Evolutionary conservation across 164 flowering plant species (phyloP).

Genomic region (Tinospora cordifolia): DNA sequence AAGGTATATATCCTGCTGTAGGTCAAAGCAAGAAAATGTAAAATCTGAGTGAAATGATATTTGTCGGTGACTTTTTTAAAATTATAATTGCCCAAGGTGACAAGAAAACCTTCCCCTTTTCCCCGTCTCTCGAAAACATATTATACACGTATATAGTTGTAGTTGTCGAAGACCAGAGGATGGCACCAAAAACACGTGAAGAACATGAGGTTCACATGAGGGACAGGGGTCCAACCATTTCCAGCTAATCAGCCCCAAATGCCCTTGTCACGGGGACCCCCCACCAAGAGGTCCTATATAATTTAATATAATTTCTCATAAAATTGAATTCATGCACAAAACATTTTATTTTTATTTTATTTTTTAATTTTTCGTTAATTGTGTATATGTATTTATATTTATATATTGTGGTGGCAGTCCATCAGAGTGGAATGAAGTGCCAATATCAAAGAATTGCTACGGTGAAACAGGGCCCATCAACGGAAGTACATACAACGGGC

Average conservation of each 20-base stretch:
- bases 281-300: too few species aligned
- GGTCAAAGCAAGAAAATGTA: too few species aligned
- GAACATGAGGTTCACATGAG: not conserved
- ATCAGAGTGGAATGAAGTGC: conserved; percentile 48
- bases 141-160: too few species aligned
- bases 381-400: too few species aligned
- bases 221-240: not conserved
- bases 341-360: too few species aligned
- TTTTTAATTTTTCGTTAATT: too few species aligned
- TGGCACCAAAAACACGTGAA: not conserved
- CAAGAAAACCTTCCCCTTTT: not conserved
- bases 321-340: too few species aligned
- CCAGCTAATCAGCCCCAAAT: too few species aligned
- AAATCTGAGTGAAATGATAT: not conserved
- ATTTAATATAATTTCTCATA: too few species aligned
- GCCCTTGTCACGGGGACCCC: too few species aligned
- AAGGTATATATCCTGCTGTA: too few species aligned
- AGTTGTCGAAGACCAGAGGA: not conserved
- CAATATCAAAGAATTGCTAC: conserved; percentile 55
- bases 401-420: conserved; percentile 39
- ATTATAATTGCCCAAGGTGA: not conserved
- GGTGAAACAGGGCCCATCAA: conserved; percentile 63
- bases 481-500: conserved; percentile 40
- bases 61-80: not conserved
- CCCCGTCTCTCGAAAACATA: not conserved